Evolutionary conservation across 2,329 filamentous ascomycete species (phyloP), one percentile per base, ranked within the genome.

Genomic region (Pestalotiopsis sp.): DNA sequence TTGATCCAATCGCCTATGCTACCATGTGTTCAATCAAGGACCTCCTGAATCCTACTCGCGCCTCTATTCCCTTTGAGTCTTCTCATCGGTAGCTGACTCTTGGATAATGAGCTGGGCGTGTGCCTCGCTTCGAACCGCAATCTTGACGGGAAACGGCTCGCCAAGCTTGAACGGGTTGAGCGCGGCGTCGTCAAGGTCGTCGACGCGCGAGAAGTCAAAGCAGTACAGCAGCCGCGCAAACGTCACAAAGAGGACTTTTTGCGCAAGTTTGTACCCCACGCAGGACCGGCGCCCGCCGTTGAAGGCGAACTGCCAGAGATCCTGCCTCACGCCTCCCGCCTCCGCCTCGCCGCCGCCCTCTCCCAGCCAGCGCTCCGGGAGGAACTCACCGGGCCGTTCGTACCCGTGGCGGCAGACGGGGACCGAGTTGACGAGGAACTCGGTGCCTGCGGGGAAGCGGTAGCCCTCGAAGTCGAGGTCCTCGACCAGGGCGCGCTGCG

Each of bases 381-480:
- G 57, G 14, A 59, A 59, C 13, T 59, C 57, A 9, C 56, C 12
- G 13, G 56, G 56, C 7, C 20, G 9, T 12, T 7, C 4, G 20
- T 59, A 5, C 17, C 20, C 57, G 12, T 20, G 17, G 20, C 20
- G 3, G 27, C 20, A 36, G 67, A 85, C 82, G 4, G 81, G 78
- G 68, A 76, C 77, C 66, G 77, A 78, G 74, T 77, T 84, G 69
- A 82, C 77, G 6, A 81, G 73, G 56, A 85, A 81, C 7, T 80
- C 76, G 1, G 83, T 81, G 25, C 83, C 84, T 41, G 80, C 80
- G 3, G 81, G 81, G 63, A 85, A 83, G 49, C 74, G 75, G 70
- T 83, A 84, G 7, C 81, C 83, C 31, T 82, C 80, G 72, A 84
- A 85, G 69, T 83, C 81, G 68, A 84, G 78, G 61, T 85, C 84